Base-by-base conservation (phyloP, 441 rosid species). In the Gossypium lobatum region DNA sequence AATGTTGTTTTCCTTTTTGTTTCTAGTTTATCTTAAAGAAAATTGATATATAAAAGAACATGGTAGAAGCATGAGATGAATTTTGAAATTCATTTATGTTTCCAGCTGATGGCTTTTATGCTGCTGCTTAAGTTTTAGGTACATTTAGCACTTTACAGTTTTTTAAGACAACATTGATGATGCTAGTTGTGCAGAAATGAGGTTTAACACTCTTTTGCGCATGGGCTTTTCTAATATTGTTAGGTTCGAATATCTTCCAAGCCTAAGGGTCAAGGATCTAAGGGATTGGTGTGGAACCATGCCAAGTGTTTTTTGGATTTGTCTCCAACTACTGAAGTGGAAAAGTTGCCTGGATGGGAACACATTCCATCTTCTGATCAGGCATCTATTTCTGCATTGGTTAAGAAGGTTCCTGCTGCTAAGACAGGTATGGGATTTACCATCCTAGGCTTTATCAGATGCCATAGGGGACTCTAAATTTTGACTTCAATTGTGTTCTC, bases 171-270 rank as follows among this genome's bases (percentile, higher is more conserved):
- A 16, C 1, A 26, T 66, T 26, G 37, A 31, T 39, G 31, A 73
- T 17, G 25, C 59, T 74, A 37, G 59, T 63, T 75, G 64, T 37
- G 45, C 18, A 1, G 3, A 58, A 74, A 20, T 78, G 46, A 1
- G 10, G 53, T 70, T 37, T 74, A 25, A 57, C 25, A 57, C 26
- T 54, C 11, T 57, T 25, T 68, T 63, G 14, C 34, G 17, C 48
- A 17, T 53, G 55, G 63, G 26, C 28, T 34, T 61, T 59, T 55
- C 52, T 61, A 70, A 62, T 73, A 11, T 55, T 73, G 60, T 16
- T 78, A 93, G 99, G 91, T 89, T 59, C 94, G 99, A 54, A 73
- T 93, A 79, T 93, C 88, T 50, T 79, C 89, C 42, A 93, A 91
- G 81, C 87, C 92, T 75, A 87, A 85, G 71, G 95, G 92, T 52